Evolutionary conservation across 2,329 filamentous ascomycete species (phyloP), one percentile per base, ranked within the genome.

Genomic region (Clarireedia sp.): DNA sequence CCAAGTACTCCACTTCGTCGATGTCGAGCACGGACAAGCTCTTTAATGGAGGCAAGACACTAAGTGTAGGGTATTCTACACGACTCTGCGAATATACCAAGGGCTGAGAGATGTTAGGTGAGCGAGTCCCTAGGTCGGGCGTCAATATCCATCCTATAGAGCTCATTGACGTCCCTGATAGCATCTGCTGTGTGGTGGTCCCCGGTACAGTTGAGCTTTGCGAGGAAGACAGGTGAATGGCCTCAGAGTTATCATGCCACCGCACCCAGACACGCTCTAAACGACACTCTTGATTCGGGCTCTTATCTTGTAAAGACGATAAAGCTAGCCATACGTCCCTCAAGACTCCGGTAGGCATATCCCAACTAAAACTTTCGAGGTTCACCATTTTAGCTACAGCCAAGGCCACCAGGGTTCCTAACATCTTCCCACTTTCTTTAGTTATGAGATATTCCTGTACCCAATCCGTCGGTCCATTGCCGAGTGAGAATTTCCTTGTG

Each of bases 371-470:
- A 0, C 83, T 84, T 70, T 94, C 89, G 40, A 95, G 76, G 64
- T 89, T 89, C 51, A 82, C 75, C 89, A 94, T 94, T 59, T 87
- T 85, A 44, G 85, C 83, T n/a, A 94, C 77, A 12, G 88, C 87
- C 60, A 91, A 73, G 9, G 88, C 87, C 12, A 90, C 88, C 49
- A 94, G 73, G 1, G 87, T 92, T 5, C 88, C 87, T n/a, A 94
- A 77, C 87, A 94, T 90, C 72, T 92, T 94, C 3, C 89, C 89
- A 55, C 85, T 84, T 67, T 92, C 88, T 70, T 90, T 91, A 2
- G 81, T 85, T 63, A 92, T 88, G 59, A 87, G 80, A 71, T 94
- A 92, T 66, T 92, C 87, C 54, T 85, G 80, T 5, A 91, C 87
- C 86, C 86, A 91, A 61, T 88, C 81, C 6, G 78, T 68, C 0